Evolutionary conservation across 1,284 basidiomycete species (phyloP), one percentile per base, ranked within the genome.

Genomic region (Porphyrellus sp.): DNA sequence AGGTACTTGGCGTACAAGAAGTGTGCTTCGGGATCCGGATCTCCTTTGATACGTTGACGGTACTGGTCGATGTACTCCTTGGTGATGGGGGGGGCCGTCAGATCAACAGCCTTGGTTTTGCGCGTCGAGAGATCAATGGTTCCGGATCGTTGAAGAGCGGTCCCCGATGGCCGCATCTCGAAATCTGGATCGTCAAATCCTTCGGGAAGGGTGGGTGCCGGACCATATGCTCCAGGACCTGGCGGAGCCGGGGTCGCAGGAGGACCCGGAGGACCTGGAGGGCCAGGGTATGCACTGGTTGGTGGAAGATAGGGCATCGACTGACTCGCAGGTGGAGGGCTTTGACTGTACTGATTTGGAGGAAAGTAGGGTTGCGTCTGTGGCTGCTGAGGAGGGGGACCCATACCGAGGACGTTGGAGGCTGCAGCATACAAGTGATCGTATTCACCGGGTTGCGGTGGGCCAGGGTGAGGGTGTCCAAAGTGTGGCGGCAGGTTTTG

Each of bases 21-120:
- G 69, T 99, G 97, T n/a, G 95, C 91, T 71, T 99, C 97, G 0
- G 96, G 94, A 67, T 99, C 97, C 0, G 96, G 94, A 70, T 99
- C 97, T 42, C 85, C 88, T 74, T 98, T 99, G 77, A 99, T 98
- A 46, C 97, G 85, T 55, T 90, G 87, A 20, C 97, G 88, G 71
- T 99, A 99, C 67, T 97, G 89, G 67, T 98, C 94, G 59, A 99
- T 95, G 67, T 96, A 98, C 64, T 93, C 89, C 69, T 97, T 98
- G 37, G 94, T 98, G 72, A 85, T 94, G 1, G 93, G 93, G 21
- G 92, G 92, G 8, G 91, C 85, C 53, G 80, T 86, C 48, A 93
- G 77, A 67, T 95, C 93, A 49, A 94, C 84, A 5, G 93, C 89
- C 68, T 89, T 91, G 54, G 80, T 86, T 68, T 86, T 87, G 44